Evolutionary conservation across 192 early-diverging fungal genomes (phyloP), one percentile per base, ranked within the genome.

Genomic region (Coemansia interrupta): DNA sequence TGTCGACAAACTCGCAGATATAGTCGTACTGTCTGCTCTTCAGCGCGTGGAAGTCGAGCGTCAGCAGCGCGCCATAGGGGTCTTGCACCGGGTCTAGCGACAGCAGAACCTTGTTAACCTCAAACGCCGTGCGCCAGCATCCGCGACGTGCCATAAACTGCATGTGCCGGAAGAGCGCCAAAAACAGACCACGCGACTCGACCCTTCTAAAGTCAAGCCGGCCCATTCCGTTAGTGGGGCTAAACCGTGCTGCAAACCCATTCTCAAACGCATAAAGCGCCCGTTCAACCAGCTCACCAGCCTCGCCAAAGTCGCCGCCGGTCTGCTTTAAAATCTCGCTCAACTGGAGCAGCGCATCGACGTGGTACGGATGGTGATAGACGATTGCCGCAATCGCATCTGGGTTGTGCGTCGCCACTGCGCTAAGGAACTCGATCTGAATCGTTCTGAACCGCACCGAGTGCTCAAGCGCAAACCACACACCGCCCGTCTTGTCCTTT

Each of bases 101-200:
- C 58, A 84, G 64, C 36, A 91, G 74, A 11, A 90, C 72, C 74
- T 91, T 97, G 50, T 90, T 85, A 49, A 93, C 87, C 73, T 95
- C 95, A 61, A 94, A 87, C 18, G 89, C 86, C 19, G 95, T 97
- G 38, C 91, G 72, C 95, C 95, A 97, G 72, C 93, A 95, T 13
- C 95, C 93, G 48, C 89, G 81, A n/a, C 92, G 80, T 20, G 87
- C 82, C 61, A 94, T 63, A 62, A 88, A 93, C 67, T 88, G 85
- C 49, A 95, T 86, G 38, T 97, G 92, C 12, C 90, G 80, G 61
- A 89, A 90, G 22, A 97, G 55, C 0, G 89, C 92, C 57, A 94
- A 50, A 58, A 87, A 92, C 64, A 94, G 85, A 10, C 87, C 83
- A 52, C 92, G 80, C 68, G 93, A 95, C 76, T 94, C 91, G 28